Base-by-base conservation (phyloP, 2,329 filamentous ascomycete species). In the Alternaria burnsii region DNA sequence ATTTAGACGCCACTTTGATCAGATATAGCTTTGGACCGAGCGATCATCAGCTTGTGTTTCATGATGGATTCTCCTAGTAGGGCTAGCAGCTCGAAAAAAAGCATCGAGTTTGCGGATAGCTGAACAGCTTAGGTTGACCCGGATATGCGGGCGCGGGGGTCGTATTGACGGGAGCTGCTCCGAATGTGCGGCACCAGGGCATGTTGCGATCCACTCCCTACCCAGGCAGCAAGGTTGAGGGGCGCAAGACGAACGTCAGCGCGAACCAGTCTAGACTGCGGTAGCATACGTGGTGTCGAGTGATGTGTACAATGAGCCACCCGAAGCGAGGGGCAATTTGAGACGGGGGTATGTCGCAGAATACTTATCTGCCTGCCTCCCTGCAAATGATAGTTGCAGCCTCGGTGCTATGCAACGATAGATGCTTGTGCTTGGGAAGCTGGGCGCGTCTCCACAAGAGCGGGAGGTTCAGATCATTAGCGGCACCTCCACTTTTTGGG, bases 141-240 rank as follows among this genome's bases (percentile, higher is more conserved):
- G 42, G 41, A 41, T 38, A 24, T 20, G 40, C 54, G 55, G 44
- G 47, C 36, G 47, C 43, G 41, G 41, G 32, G 60, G 50, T 52
- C 52, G 40, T 54, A 26, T 52, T 52, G 41, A 41, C 61, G 61
- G 61, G 62, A 67, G 62, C 63, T 52, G 41, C 55, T 52, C 55
- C 43, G 40, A 52, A 32, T 12, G 42, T 28, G 54, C 44, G 48
- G 55, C 38, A 60, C 32, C 43, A 36, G 36, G 54, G 36, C 54
- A 42, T 32, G 41, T 51, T 18, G 44, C 44, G 43, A 43, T 12
- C 36, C 28, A 38, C 40, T 38, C 44, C 22, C 48, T 36, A 16
- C 32, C 40, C 24, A 24, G 40, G 40, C 24, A 42, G 40, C 43
- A 58, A 62, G 58, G 58, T 63, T 30, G 20, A 16, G 55, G 40